These are phyloP conservation scores for Pseudognaphalium luteoalbum DNA, from an alignment of 129 eudicot species.

Conservation along the genomic window DNA sequence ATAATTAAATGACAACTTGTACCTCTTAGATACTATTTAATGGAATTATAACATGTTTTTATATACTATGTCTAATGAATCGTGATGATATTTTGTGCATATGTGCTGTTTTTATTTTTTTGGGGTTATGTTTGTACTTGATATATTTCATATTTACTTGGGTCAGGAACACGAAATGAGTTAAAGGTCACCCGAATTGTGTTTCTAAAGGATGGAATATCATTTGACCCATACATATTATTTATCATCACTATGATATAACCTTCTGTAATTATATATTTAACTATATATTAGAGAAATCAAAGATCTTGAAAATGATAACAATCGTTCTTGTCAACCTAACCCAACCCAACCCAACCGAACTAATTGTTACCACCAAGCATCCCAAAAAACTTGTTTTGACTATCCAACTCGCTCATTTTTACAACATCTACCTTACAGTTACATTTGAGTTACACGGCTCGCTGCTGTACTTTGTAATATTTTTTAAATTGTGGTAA, in stretches of 20 bases:
- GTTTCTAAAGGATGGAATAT: background rate
- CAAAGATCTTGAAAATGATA: background rate
- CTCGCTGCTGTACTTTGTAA: background rate
- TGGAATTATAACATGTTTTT: background rate
- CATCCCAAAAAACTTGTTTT: background rate
- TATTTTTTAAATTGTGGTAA: background rate
- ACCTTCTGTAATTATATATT: background rate
- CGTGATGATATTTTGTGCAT: background rate
- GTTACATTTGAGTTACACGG: background rate
- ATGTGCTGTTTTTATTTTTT: background rate
- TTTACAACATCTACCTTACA: background rate
- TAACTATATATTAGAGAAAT: background rate
- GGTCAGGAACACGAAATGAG: background rate
- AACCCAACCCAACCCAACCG: background rate
- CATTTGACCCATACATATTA: background rate
- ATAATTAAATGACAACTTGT: background rate
- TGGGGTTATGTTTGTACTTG: background rate
- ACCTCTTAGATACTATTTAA: background rate
- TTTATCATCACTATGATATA: background rate
- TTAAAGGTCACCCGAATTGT: background rate
- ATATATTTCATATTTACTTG: background rate
- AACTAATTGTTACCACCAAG: background rate
- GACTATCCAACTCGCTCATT: background rate
- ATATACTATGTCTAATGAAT: background rate
- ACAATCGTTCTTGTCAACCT: background rate